Evolutionary conservation across 2,329 filamentous ascomycete species (phyloP), one percentile per base, ranked within the genome.

Genomic region (Pseudogymnoascus sp.): DNA sequence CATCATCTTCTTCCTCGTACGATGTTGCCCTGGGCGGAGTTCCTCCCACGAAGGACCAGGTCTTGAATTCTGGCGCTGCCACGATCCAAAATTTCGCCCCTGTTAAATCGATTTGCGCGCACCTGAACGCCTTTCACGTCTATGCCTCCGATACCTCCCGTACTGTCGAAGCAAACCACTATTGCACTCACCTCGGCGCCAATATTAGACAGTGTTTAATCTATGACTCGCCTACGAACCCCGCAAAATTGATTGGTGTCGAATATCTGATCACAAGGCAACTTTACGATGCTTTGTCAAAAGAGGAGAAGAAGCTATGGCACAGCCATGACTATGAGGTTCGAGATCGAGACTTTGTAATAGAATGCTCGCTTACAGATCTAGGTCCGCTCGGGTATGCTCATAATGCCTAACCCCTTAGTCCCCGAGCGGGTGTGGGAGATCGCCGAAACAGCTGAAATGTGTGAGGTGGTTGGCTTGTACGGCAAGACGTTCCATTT

Each of bases 401-500:
- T 91, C n/a, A 80, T 91, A 64, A 88, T 92, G 83, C 89, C 88
- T 0, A 82, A 84, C 81, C 81, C 0, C 0, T 68, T 73, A 0
- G 72, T 88, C 0, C 85, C 87, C 0, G 77, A 80, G 22, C 73
- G 79, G 0, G 81, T 77, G 0, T 96, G 90, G 90, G 87, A 94
- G 65, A 71, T 79, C 4, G 87, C 89, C 1, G 91, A 96, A 76
- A 89, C 83, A 32, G 80, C 81, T 54, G 90, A 93, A 73, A 94
- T 96, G 89, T 83, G 88, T 64, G 80, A 91, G 62, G 79, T 94
- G 0, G 75, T 90, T 3, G 78, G 81, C 0, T 71, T 94, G 2
- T 95, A 95, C 69, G 91, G 91, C 8, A 96, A 96, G 71, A 84
- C 87, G 1, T 94, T 88, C 72, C 90, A 96, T 71, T 78, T 94